phyloP scores from a whole-genome alignment of 345 rosid genomes.

The Viola odorata region DNA sequence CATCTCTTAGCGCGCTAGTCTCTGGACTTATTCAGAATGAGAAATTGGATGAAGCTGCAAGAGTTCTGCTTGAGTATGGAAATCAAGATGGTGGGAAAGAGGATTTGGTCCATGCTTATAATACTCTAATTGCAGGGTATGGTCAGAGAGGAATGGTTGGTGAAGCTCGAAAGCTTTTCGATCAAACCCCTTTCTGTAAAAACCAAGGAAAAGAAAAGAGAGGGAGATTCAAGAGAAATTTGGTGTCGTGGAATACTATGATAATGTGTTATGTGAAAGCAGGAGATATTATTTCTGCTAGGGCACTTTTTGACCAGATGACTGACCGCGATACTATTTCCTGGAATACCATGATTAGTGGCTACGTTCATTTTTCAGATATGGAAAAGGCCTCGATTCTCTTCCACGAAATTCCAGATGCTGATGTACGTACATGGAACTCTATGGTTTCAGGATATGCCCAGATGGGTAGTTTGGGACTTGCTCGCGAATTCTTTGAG shows the following conservation, averaged over 20 bases:
- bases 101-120: constrained; percentile 52
- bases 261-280: constrained; percentile 63
- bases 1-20: constrained; percentile 51
- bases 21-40: constrained; percentile 57
- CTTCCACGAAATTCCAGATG: constrained; percentile 49
- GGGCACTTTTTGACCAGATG: constrained; percentile 59
- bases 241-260: constrained; percentile 82
- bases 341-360: constrained; percentile 76
- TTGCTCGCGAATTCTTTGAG: constrained; percentile 44
- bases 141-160: constrained; percentile 50
- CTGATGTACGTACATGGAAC: constrained; percentile 54
- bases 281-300: constrained; percentile 47
- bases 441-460: constrained; percentile 57
- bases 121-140: constrained; percentile 74
- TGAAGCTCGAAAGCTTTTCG: constrained; percentile 55
- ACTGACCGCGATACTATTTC: constrained; percentile 50
- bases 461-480: constrained; percentile 35
- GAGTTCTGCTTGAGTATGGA: constrained; percentile 32
- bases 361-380: constrained; percentile 38
- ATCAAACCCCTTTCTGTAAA: constrained; percentile 36
- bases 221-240: constrained; percentile 34
- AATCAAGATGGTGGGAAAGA: constrained; percentile 19
- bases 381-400: constrained; percentile 57
- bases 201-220: constrained; percentile 12
- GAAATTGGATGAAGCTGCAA: constrained; percentile 51